Percentiles rank a stretch among this genome's conserved stretches.
Conservation (phyloP, 495 filamentous ascomycete species). For the Oidiodendron maius region DNA sequence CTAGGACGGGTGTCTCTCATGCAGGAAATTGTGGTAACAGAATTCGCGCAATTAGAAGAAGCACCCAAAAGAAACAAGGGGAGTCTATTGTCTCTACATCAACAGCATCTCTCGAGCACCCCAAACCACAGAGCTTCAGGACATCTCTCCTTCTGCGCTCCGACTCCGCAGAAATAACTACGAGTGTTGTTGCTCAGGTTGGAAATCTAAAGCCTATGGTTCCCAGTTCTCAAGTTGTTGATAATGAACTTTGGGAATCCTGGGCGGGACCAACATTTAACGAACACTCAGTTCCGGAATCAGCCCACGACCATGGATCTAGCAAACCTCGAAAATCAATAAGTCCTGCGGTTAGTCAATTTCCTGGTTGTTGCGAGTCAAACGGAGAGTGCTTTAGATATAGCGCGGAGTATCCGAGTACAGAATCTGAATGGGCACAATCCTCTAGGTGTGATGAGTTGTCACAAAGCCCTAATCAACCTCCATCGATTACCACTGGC, state of each 20-base stretch:
- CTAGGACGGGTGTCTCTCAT: background rate
- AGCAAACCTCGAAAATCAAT: no score
- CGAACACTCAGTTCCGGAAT: background rate
- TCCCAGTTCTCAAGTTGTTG: conserved; percentile 13
- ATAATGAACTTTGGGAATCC: conserved; percentile 21
- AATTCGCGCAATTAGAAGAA: background rate
- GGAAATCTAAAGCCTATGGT: conserved; percentile 9
- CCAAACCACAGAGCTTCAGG: conserved; percentile 12
- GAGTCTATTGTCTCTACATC: conserved; percentile 10
- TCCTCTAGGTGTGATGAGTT: no score
- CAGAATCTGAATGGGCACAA: no score
- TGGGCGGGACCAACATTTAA: conserved; percentile 11
- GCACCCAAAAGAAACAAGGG: background rate
- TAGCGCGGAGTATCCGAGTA: no score
- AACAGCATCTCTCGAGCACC: conserved; percentile 13
- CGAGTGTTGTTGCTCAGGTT: conserved; percentile 17
- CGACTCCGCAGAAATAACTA: conserved; percentile 4
- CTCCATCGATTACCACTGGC: no score
- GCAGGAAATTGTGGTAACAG: background rate
- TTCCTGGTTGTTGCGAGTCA: background rate
- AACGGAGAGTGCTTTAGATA: no score
- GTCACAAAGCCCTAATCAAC: no score
- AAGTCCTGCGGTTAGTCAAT: conserved; percentile 14
- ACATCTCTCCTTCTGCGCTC: conserved; percentile 8
- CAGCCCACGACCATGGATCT: no score